phyloP scores from a whole-genome alignment of 768 basidiomycete genomes.

The Suillus tomentosus region DNA sequence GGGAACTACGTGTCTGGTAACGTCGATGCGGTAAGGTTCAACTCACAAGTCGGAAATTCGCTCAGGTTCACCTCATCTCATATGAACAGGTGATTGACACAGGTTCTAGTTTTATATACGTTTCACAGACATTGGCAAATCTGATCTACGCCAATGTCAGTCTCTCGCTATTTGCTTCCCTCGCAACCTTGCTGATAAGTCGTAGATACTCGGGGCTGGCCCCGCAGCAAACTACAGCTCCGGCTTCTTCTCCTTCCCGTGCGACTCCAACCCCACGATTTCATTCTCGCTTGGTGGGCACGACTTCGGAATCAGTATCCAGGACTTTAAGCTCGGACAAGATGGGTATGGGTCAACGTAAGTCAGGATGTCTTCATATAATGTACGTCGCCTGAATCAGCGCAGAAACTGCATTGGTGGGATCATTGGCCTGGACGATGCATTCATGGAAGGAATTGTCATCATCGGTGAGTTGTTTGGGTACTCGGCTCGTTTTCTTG shows the following conservation, averaged over 20 bases:
- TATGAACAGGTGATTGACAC: conserved; percentile 62
- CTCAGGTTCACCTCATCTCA: background rate
- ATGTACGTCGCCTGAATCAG: background rate
- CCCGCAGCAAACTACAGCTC: conserved; percentile 44
- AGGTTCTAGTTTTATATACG: conserved; percentile 65
- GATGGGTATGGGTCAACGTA: conserved; percentile 32
- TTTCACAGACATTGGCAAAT: conserved; percentile 45
- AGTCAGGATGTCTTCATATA: conserved; percentile 20
- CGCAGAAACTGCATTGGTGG: conserved; percentile 56
- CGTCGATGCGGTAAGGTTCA: conserved; percentile 21
- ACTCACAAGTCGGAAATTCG: conserved; percentile 8
- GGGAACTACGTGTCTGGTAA: conserved; percentile 16
- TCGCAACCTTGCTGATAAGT: background rate
- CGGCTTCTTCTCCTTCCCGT: conserved; percentile 60
- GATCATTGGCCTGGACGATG: conserved; percentile 47
- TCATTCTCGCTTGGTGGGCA: conserved; percentile 48
- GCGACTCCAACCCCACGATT: conserved; percentile 37
- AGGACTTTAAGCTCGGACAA: conserved; percentile 60
- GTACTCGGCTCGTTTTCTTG: conserved; percentile 6
- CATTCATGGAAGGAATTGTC: conserved; percentile 54
- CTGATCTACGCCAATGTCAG: conserved; percentile 49
- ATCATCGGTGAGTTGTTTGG: conserved; percentile 49
- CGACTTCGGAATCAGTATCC: conserved; percentile 42
- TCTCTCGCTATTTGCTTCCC: background rate
- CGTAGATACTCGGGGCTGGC: conserved; percentile 51